Evolutionary conservation across 2,329 filamentous ascomycete genomes (phyloP).

Genomic region (Talaromyces sp.): DNA sequence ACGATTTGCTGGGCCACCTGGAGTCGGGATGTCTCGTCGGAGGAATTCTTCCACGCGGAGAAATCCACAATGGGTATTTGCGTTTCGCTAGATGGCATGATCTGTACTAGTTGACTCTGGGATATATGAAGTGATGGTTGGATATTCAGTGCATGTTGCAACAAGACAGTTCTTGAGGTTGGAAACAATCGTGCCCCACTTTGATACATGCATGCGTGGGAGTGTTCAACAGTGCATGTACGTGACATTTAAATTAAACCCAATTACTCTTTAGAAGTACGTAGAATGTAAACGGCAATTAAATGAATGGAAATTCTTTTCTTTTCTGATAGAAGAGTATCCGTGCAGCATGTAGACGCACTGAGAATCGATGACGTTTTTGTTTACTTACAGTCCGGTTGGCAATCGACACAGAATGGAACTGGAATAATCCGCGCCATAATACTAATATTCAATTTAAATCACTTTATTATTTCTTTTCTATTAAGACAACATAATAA

Average conservation of each 20-base stretch:
- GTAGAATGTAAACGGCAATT: too few species aligned
- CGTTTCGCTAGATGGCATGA: background rate
- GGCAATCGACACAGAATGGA: too few species aligned
- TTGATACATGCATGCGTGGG: too few species aligned
- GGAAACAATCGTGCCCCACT: background rate
- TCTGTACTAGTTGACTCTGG: background rate
- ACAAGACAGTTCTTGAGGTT: background rate
- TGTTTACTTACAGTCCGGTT: too few species aligned
- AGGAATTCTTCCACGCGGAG: conserved; percentile 25
- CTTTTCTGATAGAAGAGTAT: too few species aligned
- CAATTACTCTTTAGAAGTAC: too few species aligned
- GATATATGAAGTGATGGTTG: too few species aligned
- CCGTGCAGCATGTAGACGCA: too few species aligned
- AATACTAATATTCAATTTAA: background rate
- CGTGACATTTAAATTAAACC: too few species aligned
- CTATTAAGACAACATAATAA: background rate
- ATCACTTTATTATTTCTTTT: background rate
- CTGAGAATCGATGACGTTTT: background rate
- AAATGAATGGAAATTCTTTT: too few species aligned
- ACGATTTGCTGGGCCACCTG: conserved; percentile 35
- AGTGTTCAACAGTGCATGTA: too few species aligned
- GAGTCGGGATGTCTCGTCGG: conserved; percentile 21
- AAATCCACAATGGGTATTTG: conserved; percentile 38
- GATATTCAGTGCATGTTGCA: too few species aligned
- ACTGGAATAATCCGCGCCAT: background rate